Percentiles rank a stretch among this genome's conserved stretches.
Evolutionary conservation across 495 filamentous ascomycete species (phyloP).

Genomic region (Penicillium dipodomyicola): DNA sequence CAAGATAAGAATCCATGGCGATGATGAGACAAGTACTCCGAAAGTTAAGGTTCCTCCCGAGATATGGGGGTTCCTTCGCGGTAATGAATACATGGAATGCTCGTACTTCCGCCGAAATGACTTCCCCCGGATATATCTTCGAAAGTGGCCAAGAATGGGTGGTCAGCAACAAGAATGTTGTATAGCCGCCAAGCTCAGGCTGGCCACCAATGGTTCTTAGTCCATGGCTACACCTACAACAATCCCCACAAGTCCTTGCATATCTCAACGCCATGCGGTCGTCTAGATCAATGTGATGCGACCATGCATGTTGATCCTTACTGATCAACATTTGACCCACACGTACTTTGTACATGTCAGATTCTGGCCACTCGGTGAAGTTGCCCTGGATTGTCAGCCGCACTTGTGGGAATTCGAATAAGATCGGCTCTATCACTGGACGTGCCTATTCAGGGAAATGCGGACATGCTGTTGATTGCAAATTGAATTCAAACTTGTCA

Average conservation of each 20-base stretch:
- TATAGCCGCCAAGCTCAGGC: neutral
- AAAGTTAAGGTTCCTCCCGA: neutral
- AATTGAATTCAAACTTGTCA: neutral
- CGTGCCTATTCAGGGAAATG: neutral
- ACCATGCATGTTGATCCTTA: neutral
- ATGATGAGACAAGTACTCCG: neutral
- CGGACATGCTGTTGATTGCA: neutral
- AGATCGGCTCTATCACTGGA: neutral
- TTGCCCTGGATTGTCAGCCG: neutral
- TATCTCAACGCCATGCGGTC: neutral
- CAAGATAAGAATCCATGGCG: neutral
- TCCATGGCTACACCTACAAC: neutral
- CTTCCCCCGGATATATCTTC: neutral
- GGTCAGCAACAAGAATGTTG: neutral
- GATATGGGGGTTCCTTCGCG: neutral
- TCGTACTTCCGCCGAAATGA: neutral
- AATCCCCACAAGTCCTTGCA: neutral
- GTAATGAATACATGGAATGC: neutral
- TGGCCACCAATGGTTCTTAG: neutral
- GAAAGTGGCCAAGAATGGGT: neutral
- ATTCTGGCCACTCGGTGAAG: neutral
- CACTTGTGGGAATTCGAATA: neutral
- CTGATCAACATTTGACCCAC: neutral
- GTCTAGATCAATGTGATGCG: neutral
- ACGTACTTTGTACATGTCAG: neutral